Conservation (phyloP, 1,139 yeast genomes). For the Yamadazyma triangularis region DNA sequence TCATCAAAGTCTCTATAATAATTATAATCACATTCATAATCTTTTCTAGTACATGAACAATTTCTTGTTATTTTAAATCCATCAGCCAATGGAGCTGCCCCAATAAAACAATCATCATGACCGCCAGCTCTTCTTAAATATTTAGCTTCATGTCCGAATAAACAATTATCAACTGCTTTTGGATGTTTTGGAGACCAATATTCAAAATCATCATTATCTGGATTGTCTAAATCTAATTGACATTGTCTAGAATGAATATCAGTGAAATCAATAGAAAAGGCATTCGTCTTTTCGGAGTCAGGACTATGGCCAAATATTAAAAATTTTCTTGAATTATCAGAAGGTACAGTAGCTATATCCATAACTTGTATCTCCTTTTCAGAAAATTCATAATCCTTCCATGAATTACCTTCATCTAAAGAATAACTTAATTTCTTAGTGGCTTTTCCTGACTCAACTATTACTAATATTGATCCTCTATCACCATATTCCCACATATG, state of each 20-base stretch:
- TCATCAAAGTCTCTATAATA: slow-evolving; percentile 68
- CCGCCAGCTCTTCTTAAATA: slow-evolving; percentile 69
- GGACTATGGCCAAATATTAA: slow-evolving; percentile 21
- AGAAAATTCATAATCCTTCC: slow-evolving; percentile 65
- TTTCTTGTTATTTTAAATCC: slow-evolving; percentile 58
- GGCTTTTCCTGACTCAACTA: slow-evolving; percentile 50
- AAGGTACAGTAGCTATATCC: slow-evolving; percentile 87
- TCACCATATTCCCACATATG: slow-evolving; percentile 97
- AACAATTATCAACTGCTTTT: slow-evolving; percentile 53
- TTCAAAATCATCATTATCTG: slow-evolving; percentile 69
- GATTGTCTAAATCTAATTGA: slow-evolving; percentile 55
- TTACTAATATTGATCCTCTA: slow-evolving; percentile 78
- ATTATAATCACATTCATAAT: slow-evolving; percentile 93
- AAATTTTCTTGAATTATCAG: slow-evolving; percentile 81
- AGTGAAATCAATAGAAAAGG: slow-evolving; percentile 68
- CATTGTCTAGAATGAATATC: slow-evolving; percentile 67
- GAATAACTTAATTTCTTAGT: slow-evolving; percentile 66
- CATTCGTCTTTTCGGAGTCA: slow-evolving; percentile 15
- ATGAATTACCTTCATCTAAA: slow-evolving; percentile 72
- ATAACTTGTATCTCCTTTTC: slow-evolving; percentile 51
- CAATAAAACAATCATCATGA: slow-evolving; percentile 70
- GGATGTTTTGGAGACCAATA: slow-evolving; percentile 82
- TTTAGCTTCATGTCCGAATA: slow-evolving; percentile 83
- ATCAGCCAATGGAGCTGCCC: slow-evolving; percentile 63
- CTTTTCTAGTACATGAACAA: slow-evolving; percentile 83